Percentiles rank a stretch among this genome's conserved stretches.
Conservation (phyloP, 1,139 yeast species). For the Zygosaccharomyces sapae region DNA sequence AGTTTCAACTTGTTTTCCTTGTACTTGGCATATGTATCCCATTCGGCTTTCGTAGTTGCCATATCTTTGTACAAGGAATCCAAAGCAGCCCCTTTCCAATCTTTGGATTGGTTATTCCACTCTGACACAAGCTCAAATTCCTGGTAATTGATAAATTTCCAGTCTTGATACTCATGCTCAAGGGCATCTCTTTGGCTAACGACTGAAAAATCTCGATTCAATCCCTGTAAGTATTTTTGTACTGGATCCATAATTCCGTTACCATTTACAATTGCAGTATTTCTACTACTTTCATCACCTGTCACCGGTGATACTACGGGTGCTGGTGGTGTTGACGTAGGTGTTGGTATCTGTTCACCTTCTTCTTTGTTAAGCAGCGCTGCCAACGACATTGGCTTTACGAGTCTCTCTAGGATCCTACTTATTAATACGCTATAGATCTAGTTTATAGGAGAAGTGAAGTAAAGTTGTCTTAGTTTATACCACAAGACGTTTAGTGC, state of each 20-base stretch:
- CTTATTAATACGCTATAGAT: too few species aligned
- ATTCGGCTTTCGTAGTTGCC: slow-evolving; percentile 18
- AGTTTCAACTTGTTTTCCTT: slow-evolving; percentile 14
- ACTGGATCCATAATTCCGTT: slow-evolving; percentile 2
- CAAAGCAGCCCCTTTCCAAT: slow-evolving; percentile 22
- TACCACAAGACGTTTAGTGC: slow-evolving; percentile 1
- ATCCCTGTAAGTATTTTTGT: slow-evolving; percentile 16
- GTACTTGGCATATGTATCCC: slow-evolving; percentile 23
- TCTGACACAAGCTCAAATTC: slow-evolving; percentile 36
- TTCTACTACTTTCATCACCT: too few species aligned
- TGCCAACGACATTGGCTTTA: slow-evolving; percentile 26
- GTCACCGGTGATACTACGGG: background rate
- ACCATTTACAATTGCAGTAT: slow-evolving; percentile 4
- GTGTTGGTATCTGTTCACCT: slow-evolving; percentile 9
- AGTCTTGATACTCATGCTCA: slow-evolving; percentile 33
- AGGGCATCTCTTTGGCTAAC: slow-evolving; percentile 25
- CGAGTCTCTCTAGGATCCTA: too few species aligned
- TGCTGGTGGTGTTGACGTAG: slow-evolving; percentile 1
- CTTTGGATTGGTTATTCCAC: slow-evolving; percentile 33
- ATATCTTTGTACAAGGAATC: slow-evolving; percentile 21
- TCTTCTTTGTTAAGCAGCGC: slow-evolving; percentile 30
- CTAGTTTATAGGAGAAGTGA: background rate
- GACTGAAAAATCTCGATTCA: slow-evolving; percentile 25
- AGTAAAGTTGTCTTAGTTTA: slow-evolving; percentile 5
- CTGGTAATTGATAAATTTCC: slow-evolving; percentile 35